Base-by-base conservation (phyloP, 225 moss, liverwort and hornwort species). In the Polytrichum commune region DNA sequence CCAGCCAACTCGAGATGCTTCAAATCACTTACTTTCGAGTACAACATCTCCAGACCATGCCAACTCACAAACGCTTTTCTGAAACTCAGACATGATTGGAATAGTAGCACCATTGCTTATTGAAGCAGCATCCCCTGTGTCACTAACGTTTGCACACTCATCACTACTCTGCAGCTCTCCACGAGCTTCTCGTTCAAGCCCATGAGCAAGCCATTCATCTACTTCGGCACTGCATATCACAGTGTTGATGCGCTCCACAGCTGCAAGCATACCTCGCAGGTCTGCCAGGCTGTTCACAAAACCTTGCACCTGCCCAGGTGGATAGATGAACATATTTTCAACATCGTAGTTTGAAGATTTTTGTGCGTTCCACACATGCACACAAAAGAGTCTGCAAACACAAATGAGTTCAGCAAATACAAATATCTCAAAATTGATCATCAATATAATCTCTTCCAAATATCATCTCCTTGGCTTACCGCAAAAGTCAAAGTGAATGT, bases 401-500 rank as follows among this genome's bases (percentile, higher is more conserved):
- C 4, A 10, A n/a, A 25, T 3, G 2, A n/a, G 25, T 60, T 60
- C 9, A 71, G 32, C 26, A 63, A 46, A 19, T 18, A 26, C 23
- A 20, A 54, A 33, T 54, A 32, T 25, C 64, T 58, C 46, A 30
- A 29, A 65, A 29, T 55, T 6, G 29, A 35, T 9, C 55, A 20
- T 27, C 29, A 25, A 63, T 46, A 73, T 2, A 5, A 68, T 5
- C 55, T 29, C 29, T 66, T 20, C 35, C 13, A 29, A 55, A n/a
- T 61, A 65, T 38, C 20, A 55, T 29, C 72, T 66, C 53, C 53
- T 62, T 53, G 69, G 73, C 87, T 67, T 82, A 97, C 97, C 78
- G 93, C 98, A 85, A 98, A 98, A 35, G 98, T 98, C 66, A 98
- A 68, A 53, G 98, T 98, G 77, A 98, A 98, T 29, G 98, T 98